Conservation (phyloP, 2,329 filamentous ascomycete species). For the Nemania diffusa region DNA sequence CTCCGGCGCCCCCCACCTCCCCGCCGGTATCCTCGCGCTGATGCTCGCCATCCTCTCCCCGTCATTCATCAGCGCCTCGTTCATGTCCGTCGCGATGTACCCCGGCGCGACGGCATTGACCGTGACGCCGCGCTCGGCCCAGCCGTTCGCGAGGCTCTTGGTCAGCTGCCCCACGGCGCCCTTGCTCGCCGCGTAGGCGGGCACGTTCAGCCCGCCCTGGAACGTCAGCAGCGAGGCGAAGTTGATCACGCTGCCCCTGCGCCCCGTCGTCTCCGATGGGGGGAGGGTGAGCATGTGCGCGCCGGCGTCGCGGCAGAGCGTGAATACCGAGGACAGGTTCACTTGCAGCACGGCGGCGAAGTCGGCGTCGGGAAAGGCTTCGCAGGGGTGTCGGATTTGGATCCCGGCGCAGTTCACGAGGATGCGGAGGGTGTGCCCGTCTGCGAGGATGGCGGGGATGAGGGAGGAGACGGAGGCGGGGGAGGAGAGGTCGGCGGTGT, state of each 20-base stretch:
- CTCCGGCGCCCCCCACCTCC: constrained; percentile 82
- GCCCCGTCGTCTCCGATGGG: constrained; percentile 59
- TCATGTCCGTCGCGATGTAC: constrained; percentile 96
- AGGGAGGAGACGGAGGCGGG: constrained; percentile 69
- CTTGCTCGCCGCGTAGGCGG: constrained; percentile 87
- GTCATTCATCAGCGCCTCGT: constrained; percentile 81
- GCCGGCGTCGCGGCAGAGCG: constrained; percentile 79
- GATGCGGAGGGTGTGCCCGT: constrained; percentile 75
- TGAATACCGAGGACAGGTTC: constrained; percentile 85
- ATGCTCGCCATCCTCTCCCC: constrained; percentile 76
- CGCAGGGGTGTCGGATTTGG: constrained; percentile 79
- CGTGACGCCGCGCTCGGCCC: constrained; percentile 79
- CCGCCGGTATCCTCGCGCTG: constrained; percentile 82
- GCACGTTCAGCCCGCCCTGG: constrained; percentile 88
- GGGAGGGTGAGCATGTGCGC: constrained; percentile 77
- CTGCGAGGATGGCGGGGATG: constrained; percentile 68
- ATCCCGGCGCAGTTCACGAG: constrained; percentile 90
- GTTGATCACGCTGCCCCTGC: constrained; percentile 82
- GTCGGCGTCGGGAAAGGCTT: constrained; percentile 79
- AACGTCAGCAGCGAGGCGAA: constrained; percentile 83
- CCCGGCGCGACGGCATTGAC: constrained; percentile 92
- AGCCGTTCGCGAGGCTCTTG: constrained; percentile 87
- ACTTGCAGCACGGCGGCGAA: constrained; percentile 87
- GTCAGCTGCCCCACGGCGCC: constrained; percentile 87
- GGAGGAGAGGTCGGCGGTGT: constrained; percentile 75